Evolutionary conservation across 2,329 filamentous ascomycete genomes (phyloP).

Genomic region (Colletotrichum siamense): DNA sequence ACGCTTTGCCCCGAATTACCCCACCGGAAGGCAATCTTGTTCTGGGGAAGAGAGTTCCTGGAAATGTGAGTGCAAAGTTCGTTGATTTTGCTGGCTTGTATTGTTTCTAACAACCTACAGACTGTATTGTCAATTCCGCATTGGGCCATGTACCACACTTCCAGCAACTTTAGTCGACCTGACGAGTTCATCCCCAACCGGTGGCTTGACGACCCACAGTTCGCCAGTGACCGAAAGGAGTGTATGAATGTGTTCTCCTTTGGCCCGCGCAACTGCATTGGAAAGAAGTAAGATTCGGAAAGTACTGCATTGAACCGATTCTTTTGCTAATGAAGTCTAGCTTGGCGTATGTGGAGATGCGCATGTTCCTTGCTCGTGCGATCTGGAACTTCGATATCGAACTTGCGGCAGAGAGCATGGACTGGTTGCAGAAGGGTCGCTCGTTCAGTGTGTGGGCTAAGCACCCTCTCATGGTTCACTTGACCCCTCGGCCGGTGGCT

Average conservation of each 20-base stretch:
- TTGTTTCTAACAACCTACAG: not conserved
- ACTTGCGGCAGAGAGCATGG: not conserved
- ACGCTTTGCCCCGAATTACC: not conserved
- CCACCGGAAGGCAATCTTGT: not conserved
- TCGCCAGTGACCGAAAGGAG: slow-evolving; percentile 37
- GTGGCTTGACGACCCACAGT: not conserved
- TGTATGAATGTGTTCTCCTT: slow-evolving; percentile 52
- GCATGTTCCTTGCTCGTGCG: not conserved
- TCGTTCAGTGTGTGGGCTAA: not conserved
- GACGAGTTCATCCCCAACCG: not conserved
- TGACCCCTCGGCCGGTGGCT: not conserved
- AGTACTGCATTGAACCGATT: not conserved
- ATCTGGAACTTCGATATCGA: not conserved
- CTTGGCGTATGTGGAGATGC: not conserved
- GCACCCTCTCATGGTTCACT: not conserved
- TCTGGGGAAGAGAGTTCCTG: not conserved
- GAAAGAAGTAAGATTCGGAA: slow-evolving; percentile 46
- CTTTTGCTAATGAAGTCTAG: not conserved
- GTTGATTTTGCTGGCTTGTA: too few relatives aligned
- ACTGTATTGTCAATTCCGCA: not conserved
- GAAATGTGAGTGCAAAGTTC: not conserved
- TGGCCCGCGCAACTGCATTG: slow-evolving; percentile 55
- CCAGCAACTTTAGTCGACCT: not conserved
- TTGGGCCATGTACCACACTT: not conserved
- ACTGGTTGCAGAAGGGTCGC: not conserved